Evolutionary conservation across 108 stramenopile species (phyloP), one percentile per base, ranked within the genome.

Genomic region (Nitzschia inconspicua): DNA sequence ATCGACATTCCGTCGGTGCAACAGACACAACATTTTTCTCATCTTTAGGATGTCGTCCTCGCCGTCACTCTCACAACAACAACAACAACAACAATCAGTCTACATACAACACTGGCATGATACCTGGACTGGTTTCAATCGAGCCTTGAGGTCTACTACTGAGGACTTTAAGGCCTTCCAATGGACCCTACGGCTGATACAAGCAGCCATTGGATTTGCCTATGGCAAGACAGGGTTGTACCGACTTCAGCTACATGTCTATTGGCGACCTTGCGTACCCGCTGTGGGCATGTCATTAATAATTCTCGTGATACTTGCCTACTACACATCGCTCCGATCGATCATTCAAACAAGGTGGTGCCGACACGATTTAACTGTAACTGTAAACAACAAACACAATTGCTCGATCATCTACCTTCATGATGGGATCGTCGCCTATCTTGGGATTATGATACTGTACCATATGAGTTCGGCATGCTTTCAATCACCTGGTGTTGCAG

Each of bases 401-500:
- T 48, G 48, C 18, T 36, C 18, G 1, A 3, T 26, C 18, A 3
- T 2, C 6, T 80, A 74, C 44, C 34, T 76, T n/a, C 75, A 85
- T 53, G 62, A 73, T 44, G 26, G 52, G 3, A 29, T 78, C 22
- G 83, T 85, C 1, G 18, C 55, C 19, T 84, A 85, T 59, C 60
- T 89, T 11, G 64, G 60, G 0, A 31, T 55, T 1, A 86, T 89
- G 69, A 79, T 93, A 44, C 25, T 89, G 8, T 83, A 73, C 25
- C 56, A 84, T 40, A 89, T 75, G 47, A 25, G 76, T 8, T 52
- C 30, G 25, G 73, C 85, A 29, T 72, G 52, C 36, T 79, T 76
- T 68, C 36, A 31, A 24, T 85, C 85, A 27, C 91, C 91, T 8
- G 91, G 90, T 8, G 72, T 93, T 40, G 82, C 61, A 31, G 19